Conservation (phyloP, 2,329 filamentous ascomycete species). For the Pestalotiopsis sp. region DNA sequence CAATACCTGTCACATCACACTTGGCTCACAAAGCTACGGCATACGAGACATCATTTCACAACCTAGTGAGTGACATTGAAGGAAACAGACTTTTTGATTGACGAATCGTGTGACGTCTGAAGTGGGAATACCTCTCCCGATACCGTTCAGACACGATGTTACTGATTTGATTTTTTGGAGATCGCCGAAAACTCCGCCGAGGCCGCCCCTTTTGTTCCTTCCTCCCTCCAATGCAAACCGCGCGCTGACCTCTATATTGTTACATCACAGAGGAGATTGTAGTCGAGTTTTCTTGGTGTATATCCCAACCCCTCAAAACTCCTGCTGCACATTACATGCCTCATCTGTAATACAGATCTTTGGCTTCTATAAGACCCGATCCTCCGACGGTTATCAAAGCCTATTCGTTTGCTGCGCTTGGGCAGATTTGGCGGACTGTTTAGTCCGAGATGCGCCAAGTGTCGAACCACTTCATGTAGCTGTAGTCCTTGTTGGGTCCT, state of each 20-base stretch:
- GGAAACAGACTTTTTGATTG: slow-evolving; percentile 18
- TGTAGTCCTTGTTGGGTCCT: slow-evolving; percentile 80
- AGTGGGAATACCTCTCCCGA: neutral
- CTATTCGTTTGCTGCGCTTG: neutral
- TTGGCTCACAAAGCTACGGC: neutral
- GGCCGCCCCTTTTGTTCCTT: slow-evolving; percentile 14
- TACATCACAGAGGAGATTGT: slow-evolving; percentile 20
- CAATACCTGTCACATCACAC: slow-evolving; percentile 4
- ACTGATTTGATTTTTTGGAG: neutral
- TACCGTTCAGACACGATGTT: neutral
- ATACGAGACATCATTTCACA: neutral
- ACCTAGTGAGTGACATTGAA: slow-evolving; percentile 6
- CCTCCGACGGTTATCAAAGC: neutral
- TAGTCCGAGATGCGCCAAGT: slow-evolving; percentile 81
- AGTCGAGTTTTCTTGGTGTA: neutral
- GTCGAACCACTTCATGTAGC: slow-evolving; percentile 91
- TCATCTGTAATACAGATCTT: neutral
- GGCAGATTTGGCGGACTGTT: slow-evolving; percentile 52
- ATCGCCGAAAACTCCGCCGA: slow-evolving; percentile 23
- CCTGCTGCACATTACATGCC: neutral
- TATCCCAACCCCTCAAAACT: neutral
- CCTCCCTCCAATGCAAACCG: slow-evolving; percentile 20
- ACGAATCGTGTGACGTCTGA: slow-evolving; percentile 19
- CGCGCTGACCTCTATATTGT: slow-evolving; percentile 22
- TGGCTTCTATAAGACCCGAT: neutral